Conservation (phyloP, 208 protist species). For the Leishmania tropica region DNA sequence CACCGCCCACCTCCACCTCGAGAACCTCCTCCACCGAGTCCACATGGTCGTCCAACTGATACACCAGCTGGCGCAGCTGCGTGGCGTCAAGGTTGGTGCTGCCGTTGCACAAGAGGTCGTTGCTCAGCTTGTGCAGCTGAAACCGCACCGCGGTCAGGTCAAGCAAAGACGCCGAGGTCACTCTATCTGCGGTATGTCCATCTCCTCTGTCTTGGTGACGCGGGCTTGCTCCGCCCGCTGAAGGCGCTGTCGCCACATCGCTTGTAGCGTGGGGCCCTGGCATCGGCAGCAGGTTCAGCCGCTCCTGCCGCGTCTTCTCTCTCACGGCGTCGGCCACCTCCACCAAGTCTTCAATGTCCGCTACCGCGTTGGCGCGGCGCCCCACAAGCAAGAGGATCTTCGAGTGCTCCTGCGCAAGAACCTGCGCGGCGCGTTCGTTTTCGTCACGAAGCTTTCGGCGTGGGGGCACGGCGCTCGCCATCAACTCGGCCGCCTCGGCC, state of each 20-base stretch:
- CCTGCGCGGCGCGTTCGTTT: slow-evolving; percentile 43
- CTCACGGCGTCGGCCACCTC: slow-evolving; percentile 19
- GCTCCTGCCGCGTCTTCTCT: neutral
- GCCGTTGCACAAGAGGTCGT: slow-evolving; percentile 20
- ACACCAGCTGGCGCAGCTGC: slow-evolving; percentile 16
- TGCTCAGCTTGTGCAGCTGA: slow-evolving; percentile 20
- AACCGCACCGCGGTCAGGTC: slow-evolving; percentile 16
- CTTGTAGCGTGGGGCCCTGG: neutral
- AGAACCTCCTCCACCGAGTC: slow-evolving; percentile 20
- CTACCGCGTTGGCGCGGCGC: slow-evolving; percentile 66
- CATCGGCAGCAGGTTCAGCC: neutral
- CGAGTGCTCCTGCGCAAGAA: slow-evolving; percentile 63
- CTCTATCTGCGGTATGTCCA: neutral
- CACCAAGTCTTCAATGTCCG: slow-evolving; percentile 49
- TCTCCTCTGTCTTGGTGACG: neutral
- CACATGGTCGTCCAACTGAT: slow-evolving; percentile 24
- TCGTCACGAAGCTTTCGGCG: slow-evolving; percentile 33
- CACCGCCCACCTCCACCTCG: slow-evolving; percentile 10
- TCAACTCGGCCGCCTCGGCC: slow-evolving; percentile 13
- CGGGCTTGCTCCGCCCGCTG: neutral
- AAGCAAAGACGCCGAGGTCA: slow-evolving; percentile 4
- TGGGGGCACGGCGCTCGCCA: slow-evolving; percentile 4
- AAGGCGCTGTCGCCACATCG: neutral
- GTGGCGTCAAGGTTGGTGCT: slow-evolving; percentile 13
- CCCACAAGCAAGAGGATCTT: slow-evolving; percentile 81